phyloP scores from a whole-genome alignment of 345 rosid genomes.

The Pistacia vera region DNA sequence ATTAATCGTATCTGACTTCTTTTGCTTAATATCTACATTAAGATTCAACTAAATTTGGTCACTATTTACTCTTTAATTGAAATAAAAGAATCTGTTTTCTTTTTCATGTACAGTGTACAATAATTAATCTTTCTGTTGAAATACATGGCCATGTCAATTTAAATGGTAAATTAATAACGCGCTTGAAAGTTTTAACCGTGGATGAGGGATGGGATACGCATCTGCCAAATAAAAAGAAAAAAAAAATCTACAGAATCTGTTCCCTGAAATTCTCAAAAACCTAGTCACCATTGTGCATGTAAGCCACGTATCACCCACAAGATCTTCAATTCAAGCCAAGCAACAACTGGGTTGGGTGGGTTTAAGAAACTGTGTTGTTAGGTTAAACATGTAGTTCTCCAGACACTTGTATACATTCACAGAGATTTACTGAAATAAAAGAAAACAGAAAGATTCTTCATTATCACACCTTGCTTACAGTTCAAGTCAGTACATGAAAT shows the following conservation, averaged over 20 bases:
- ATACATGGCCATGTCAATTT: too few relatives aligned
- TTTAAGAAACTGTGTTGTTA: neutral
- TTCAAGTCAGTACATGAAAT: slow-evolving; percentile 14
- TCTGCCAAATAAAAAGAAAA: neutral
- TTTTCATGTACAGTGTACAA: too few relatives aligned
- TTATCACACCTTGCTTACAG: slow-evolving; percentile 1
- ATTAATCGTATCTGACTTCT: too few relatives aligned
- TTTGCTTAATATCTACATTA: too few relatives aligned
- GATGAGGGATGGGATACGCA: too few relatives aligned
- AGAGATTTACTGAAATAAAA: neutral
- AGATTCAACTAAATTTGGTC: too few relatives aligned
- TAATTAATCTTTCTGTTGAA: too few relatives aligned
- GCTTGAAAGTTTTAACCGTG: too few relatives aligned
- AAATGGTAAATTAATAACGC: too few relatives aligned
- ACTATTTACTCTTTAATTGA: too few relatives aligned
- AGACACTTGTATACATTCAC: too few relatives aligned
- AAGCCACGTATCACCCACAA: slow-evolving; percentile 17
- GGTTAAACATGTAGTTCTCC: slow-evolving; percentile 22
- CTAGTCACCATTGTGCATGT: slow-evolving; percentile 22
- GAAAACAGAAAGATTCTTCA: neutral
- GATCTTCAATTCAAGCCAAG: slow-evolving; percentile 5
- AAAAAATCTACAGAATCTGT: neutral
- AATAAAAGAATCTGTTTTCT: too few relatives aligned
- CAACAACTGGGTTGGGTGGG: neutral
- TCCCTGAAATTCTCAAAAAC: neutral